Percentiles rank a stretch among this genome's conserved stretches.
Evolutionary conservation across 2,329 filamentous ascomycete species (phyloP).

Genomic region (Colletotrichum lini): DNA sequence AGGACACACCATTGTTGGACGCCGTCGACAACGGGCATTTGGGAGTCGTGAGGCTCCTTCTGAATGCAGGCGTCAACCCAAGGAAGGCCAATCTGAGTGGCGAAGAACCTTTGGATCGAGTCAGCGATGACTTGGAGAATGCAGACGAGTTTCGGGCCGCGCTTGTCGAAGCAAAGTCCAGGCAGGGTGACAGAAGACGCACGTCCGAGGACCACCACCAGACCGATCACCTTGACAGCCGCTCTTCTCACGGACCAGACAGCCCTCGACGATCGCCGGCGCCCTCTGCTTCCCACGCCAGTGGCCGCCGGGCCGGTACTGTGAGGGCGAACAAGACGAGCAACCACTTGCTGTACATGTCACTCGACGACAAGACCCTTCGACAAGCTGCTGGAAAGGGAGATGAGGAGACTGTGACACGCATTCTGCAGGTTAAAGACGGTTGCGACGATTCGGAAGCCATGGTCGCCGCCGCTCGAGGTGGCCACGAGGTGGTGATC

Average conservation of each 20-base stretch:
- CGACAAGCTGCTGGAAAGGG: constrained; percentile 72
- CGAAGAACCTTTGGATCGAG: constrained; percentile 89
- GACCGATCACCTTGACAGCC: constrained; percentile 61
- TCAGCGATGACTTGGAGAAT: constrained; percentile 82
- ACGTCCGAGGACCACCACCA: constrained; percentile 72
- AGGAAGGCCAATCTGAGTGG: constrained; percentile 92
- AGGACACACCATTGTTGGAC: constrained; percentile 94
- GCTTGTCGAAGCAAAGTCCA: constrained; percentile 73
- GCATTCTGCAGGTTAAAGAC: constrained; percentile 73
- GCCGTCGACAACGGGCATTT: constrained; percentile 96
- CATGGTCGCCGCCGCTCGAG: constrained; percentile 91
- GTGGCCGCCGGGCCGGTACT: constrained; percentile 66
- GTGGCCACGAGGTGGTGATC: constrained; percentile 90
- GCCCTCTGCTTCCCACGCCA: constrained; percentile 52
- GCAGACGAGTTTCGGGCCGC: constrained; percentile 83
- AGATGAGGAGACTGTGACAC: constrained; percentile 73
- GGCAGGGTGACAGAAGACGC: constrained; percentile 65
- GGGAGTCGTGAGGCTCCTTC: constrained; percentile 86
- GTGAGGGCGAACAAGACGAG: constrained; percentile 75
- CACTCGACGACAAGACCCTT: constrained; percentile 73
- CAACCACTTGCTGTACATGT: constrained; percentile 75
- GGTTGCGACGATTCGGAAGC: constrained; percentile 83
- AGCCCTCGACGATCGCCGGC: constrained; percentile 72
- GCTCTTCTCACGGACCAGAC: constrained; percentile 69
- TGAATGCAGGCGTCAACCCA: constrained; percentile 92